Conservation (phyloP, 257 asterid species). For the Euphrasia confusa region DNA sequence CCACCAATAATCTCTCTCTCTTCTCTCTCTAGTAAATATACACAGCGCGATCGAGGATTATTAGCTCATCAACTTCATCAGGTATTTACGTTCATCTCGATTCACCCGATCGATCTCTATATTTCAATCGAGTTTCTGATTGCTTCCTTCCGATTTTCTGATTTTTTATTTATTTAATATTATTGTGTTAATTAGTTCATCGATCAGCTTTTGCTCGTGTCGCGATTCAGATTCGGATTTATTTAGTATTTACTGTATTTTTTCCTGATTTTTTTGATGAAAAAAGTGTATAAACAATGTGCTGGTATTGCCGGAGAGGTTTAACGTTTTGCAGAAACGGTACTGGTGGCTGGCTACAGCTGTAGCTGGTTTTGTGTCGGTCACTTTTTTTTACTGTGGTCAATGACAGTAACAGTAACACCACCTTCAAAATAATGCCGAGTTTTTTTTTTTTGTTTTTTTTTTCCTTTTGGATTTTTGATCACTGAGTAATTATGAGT, state of each 20-base stretch:
- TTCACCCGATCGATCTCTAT: constrained; percentile 20
- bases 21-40: constrained; percentile 20
- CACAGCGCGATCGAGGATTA: constrained; percentile 20
- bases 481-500: too few relatives aligned
- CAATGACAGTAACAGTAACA: background rate
- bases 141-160: constrained; percentile 17
- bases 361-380: constrained; percentile 14
- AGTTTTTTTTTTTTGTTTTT: too few relatives aligned
- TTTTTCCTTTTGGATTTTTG: too few relatives aligned
- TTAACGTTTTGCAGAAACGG: too few relatives aligned
- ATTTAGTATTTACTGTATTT: too few relatives aligned
- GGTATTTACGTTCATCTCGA: constrained; percentile 21
- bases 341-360: background rate
- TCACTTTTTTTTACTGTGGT: constrained; percentile 20
- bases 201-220: constrained; percentile 10
- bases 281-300: too few relatives aligned
- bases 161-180: background rate
- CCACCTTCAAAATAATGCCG: too few relatives aligned
- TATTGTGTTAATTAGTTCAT: background rate
- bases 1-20: constrained; percentile 18
- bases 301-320: too few relatives aligned
- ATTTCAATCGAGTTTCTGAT: constrained; percentile 15
- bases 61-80: constrained; percentile 21
- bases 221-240: too few relatives aligned
- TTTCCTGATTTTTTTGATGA: too few relatives aligned